Base-by-base conservation (phyloP, 345 rosid genomes). In the Combretum micranthum region DNA sequence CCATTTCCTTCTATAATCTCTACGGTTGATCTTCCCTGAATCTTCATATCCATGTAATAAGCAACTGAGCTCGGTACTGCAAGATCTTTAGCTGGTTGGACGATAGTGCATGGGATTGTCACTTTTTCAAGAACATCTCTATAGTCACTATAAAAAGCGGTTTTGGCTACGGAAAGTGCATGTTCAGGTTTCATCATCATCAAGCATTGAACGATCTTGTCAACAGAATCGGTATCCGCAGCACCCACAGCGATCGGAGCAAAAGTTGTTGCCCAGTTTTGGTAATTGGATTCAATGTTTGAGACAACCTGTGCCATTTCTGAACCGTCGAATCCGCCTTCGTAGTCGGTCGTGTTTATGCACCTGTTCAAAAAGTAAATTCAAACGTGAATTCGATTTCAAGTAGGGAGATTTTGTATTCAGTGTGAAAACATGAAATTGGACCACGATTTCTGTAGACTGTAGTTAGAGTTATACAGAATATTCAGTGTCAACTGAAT, bases 281-380 rank as follows among this genome's bases (percentile, higher is more conserved):
- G 26, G 58, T 66, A 66, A 49, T 53, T 45, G 0, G 69, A 58
- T 42, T 60, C 54, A 4, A 66, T 59, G 55, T 42, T 37, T 13
- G 59, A 25, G 53, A 66, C 19, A 32, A 66, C 37, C 19, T 42
- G 18, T 22, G 59, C 64, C 7, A 65, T 39, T 15, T 39, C 59
- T 12, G 64, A 14, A 15, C 9, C 52, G 5, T 50, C 69, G 47
- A 66, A 66, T 39, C 69, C 69, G 18, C 69, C 69, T 32, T 59
- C 54, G 11, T 52, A 53, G 53, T 47, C 64, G 20, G 25, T 59
- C 5, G 22, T 13, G 64, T 65, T 59, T 22, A 65, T 47, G 42
- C 59, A 65, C 55, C 69, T 65, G 44, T 47, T 50, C 16, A 4
- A 16, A 26, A 18, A 26, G 10, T 12, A n/a, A 20, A n/a, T 17